Evolutionary conservation across 495 filamentous ascomycete species (phyloP).

Genomic region (Oidiodendron maius): DNA sequence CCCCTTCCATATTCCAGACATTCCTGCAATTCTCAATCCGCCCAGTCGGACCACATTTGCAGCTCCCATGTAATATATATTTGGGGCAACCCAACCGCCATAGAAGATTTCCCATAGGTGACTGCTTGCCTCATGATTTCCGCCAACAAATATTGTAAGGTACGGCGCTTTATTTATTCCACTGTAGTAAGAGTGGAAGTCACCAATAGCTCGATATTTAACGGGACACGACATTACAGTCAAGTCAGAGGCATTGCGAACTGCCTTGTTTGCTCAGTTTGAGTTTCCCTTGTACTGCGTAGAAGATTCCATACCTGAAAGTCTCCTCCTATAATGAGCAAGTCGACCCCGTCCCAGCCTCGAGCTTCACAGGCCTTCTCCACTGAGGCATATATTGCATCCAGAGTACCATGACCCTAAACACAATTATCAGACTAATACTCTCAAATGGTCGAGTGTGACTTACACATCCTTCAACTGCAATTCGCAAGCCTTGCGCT

Average conservation of each 20-base stretch:
- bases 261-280: slow-evolving; percentile 49
- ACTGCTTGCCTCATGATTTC: slow-evolving; percentile 90
- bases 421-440: slow-evolving; percentile 6
- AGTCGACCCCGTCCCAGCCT: slow-evolving; percentile 70
- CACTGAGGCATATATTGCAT: slow-evolving; percentile 82
- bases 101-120: slow-evolving; percentile 89
- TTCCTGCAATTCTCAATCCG: slow-evolving; percentile 76
- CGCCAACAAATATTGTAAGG: slow-evolving; percentile 84
- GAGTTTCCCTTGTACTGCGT: not conserved
- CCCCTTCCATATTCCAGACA: slow-evolving; percentile 91
- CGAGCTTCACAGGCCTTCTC: slow-evolving; percentile 53
- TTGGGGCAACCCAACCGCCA: slow-evolving; percentile 93
- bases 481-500: slow-evolving; percentile 42
- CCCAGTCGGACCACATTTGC: slow-evolving; percentile 82
- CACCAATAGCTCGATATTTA: slow-evolving; percentile 78
- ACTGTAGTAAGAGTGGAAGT: slow-evolving; percentile 91
- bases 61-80: slow-evolving; percentile 93
- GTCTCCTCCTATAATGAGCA: slow-evolving; percentile 86
- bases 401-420: slow-evolving; percentile 83
- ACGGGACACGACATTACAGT: slow-evolving; percentile 77
- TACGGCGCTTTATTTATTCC: slow-evolving; percentile 72
- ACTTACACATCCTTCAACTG: slow-evolving; percentile 78
- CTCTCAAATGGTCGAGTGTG: slow-evolving; percentile 12
- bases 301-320: slow-evolving; percentile 59
- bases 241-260: slow-evolving; percentile 82